phyloP scores from a whole-genome alignment of 352 stramenopile species.

The Phytophthora colocasiae region DNA sequence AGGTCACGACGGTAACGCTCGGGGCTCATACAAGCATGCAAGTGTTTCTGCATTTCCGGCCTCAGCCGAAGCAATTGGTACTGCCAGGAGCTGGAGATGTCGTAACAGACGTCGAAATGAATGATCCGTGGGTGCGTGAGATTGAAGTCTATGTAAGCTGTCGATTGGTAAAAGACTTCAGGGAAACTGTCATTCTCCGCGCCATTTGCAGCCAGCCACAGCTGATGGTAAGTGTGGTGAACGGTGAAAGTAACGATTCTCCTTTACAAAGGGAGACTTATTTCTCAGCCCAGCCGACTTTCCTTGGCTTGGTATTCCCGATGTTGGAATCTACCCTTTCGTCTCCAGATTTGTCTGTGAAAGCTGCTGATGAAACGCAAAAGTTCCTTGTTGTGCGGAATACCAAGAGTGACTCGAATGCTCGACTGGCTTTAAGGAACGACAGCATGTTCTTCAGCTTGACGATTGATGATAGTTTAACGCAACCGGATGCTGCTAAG shows the following conservation, averaged over 20 bases:
- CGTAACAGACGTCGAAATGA: constrained; percentile 23
- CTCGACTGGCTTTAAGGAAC: constrained; percentile 79
- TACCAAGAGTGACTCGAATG: constrained; percentile 65
- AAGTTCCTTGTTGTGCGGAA: constrained; percentile 86
- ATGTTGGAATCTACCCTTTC: constrained; percentile 76
- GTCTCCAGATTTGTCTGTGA: constrained; percentile 38
- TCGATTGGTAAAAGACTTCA: constrained; percentile 88
- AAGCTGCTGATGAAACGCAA: constrained; percentile 46
- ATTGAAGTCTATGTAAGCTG: constrained; percentile 91
- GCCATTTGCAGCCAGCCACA: constrained; percentile 84
- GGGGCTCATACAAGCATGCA: constrained; percentile 74
- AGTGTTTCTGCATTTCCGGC: constrained; percentile 89
- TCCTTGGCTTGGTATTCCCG: constrained; percentile 81
- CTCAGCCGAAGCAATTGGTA: constrained; percentile 50
- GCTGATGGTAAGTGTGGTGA: constrained; percentile 72
- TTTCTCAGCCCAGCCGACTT: constrained; percentile 70
- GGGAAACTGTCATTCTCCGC: constrained; percentile 82
- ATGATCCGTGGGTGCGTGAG: constrained; percentile 79
- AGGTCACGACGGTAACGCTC: constrained; percentile 81
- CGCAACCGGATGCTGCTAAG: constrained; percentile 44
- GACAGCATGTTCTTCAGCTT: constrained; percentile 90
- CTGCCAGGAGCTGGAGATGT: constrained; percentile 17
- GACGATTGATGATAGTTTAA: constrained; percentile 57
- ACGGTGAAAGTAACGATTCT: constrained; percentile 49
- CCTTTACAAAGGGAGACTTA: constrained; percentile 35